Conservation (phyloP, 768 basidiomycete species). For the Butyriboletus loyo region DNA sequence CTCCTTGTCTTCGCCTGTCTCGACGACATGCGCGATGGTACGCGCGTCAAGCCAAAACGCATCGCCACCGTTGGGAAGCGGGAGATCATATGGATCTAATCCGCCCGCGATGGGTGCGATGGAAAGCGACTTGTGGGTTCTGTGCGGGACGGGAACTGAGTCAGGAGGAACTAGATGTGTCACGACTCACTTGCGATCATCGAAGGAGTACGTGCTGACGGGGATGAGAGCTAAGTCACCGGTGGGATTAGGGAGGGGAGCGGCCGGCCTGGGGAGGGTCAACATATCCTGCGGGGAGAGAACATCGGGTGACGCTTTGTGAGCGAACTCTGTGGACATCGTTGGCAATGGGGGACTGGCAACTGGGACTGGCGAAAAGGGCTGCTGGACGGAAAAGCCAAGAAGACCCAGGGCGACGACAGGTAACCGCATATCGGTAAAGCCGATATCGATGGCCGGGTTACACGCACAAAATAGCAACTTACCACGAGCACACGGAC, state of each 20-base stretch:
- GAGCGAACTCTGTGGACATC: slow-evolving; percentile 44
- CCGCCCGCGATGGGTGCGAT: slow-evolving; percentile 56
- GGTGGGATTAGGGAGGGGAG: slow-evolving; percentile 59
- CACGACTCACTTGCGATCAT: slow-evolving; percentile 64
- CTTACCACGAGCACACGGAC: neutral
- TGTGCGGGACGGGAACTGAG: slow-evolving; percentile 25
- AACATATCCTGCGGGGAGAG: slow-evolving; percentile 75
- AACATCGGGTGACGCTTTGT: slow-evolving; percentile 56
- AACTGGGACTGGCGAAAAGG: slow-evolving; percentile 27
- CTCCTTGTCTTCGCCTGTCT: slow-evolving; percentile 43
- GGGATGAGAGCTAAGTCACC: slow-evolving; percentile 70
- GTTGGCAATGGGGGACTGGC: slow-evolving; percentile 19
- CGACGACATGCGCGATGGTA: slow-evolving; percentile 69
- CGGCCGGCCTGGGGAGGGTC: slow-evolving; percentile 62
- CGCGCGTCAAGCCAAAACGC: slow-evolving; percentile 74
- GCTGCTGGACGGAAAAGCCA: slow-evolving; percentile 54
- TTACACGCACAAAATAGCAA: slow-evolving; percentile 1
- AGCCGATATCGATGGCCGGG: slow-evolving; percentile 3
- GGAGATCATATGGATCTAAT: slow-evolving; percentile 49
- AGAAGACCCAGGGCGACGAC: slow-evolving; percentile 42
- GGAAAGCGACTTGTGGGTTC: slow-evolving; percentile 68
- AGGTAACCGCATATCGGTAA: slow-evolving; percentile 43
- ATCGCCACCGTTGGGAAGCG: slow-evolving; percentile 66
- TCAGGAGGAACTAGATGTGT: neutral
- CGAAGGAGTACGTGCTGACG: slow-evolving; percentile 65